Evolutionary conservation across 2,329 filamentous ascomycete genomes (phyloP).

Genomic region (Cercospora janseana): DNA sequence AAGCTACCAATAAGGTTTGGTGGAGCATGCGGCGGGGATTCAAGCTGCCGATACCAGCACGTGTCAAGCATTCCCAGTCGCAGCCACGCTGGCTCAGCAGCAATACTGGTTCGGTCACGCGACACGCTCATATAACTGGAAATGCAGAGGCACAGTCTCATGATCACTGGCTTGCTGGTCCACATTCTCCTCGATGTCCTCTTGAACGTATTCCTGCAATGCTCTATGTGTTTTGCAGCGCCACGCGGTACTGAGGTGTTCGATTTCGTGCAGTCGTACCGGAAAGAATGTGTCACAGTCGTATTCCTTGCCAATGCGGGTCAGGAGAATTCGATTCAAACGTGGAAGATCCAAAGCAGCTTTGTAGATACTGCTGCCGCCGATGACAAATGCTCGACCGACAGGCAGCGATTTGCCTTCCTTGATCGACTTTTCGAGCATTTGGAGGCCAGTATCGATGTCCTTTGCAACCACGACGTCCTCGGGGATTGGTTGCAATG

Average conservation of each 20-base stretch:
- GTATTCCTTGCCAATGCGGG: conserved; percentile 65
- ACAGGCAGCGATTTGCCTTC: conserved; percentile 38
- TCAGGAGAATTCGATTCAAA: conserved; percentile 66
- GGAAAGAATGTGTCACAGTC: conserved; percentile 76
- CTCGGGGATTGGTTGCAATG: conserved; percentile 32
- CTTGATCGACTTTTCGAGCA: conserved; percentile 35
- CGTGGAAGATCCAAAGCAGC: conserved; percentile 62
- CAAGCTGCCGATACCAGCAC: conserved; percentile 7
- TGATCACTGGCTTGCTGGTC: conserved; percentile 59
- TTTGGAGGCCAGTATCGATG: conserved; percentile 33
- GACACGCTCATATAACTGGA: conserved; percentile 35
- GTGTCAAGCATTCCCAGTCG: background rate
- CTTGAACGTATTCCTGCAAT: conserved; percentile 64
- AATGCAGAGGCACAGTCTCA: conserved; percentile 32
- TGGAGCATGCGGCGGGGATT: conserved; percentile 16
- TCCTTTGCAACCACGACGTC: conserved; percentile 55
- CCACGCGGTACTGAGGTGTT: conserved; percentile 51
- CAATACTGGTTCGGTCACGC: background rate
- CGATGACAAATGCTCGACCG: conserved; percentile 77
- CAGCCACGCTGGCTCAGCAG: background rate
- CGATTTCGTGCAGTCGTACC: conserved; percentile 49
- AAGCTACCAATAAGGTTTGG: conserved; percentile 12
- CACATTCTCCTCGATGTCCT: conserved; percentile 56
- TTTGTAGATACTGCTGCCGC: conserved; percentile 81
- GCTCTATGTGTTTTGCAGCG: conserved; percentile 51